Base-by-base conservation (phyloP, 2,329 filamentous ascomycete species). In the Corniculantispora saksenae region DNA sequence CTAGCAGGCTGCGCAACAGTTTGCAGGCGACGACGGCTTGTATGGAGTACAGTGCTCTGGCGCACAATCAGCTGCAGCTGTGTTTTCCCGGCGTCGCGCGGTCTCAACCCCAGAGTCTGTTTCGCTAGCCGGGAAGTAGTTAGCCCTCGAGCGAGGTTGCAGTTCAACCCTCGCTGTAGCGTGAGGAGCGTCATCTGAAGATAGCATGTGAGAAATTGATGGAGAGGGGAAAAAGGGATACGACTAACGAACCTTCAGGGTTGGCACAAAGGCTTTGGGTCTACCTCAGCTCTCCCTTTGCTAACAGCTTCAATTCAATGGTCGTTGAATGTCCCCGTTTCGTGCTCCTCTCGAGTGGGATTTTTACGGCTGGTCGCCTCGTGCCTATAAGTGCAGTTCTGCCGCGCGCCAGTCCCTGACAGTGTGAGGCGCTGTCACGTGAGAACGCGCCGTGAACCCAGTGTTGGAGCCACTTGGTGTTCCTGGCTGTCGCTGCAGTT, bases 1-100 rank as follows among this genome's bases (percentile, higher is more conserved):
- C 21, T 43, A 23, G 45, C 23, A 3, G 54, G 10, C 35, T 51
- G 43, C 17, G 35, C 17, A 27, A 32, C 38, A 9, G 51, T 13
- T 27, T 61, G 48, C 3, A 56, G 50, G 47, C 56, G 35, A 66
- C 62, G 60, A 69, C 59, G 48, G 61, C 59, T 66, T 17, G 43
- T 45, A 19, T 58, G 47, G n/a, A 53, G 25, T 19, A 19, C 13
- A 4, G 27, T 19, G 21, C 25, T 50, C 48, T 51, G 61, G 19
- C 29, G 55, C 9, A 53, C 15, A 53, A 29, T 29, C 25, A 35
- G 23, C 13, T 21, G 54, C 3, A 43, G 7, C 19, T 27, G 45
- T 45, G 27, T 27, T 21, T 48, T 58, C 19, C 7, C 19, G 29
- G 27, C 23, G n/a, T 48, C 40, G 21, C 15, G 53, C 19, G 19